A percentile compares a stretch with the other conserved stretches of the same genome.
phyloP scores from a whole-genome alignment of 345 rosid species.

The Aquilaria yunnanensis region DNA sequence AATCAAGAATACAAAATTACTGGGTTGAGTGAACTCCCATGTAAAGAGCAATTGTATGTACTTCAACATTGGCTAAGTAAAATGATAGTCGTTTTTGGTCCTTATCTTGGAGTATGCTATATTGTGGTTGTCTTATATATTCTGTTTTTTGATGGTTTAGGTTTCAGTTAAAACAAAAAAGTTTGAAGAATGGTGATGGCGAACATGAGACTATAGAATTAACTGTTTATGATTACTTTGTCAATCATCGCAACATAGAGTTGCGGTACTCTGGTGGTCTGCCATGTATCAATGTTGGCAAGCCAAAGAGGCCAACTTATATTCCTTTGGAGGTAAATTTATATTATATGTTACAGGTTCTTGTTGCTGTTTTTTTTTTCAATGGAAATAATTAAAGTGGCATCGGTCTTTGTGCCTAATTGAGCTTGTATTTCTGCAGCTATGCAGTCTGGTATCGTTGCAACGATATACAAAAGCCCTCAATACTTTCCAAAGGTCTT shows the following conservation, averaged over 20 bases:
- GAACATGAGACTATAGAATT: constrained; percentile 41
- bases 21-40: constrained; percentile 63
- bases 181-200: constrained; percentile 30
- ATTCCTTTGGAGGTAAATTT: constrained; percentile 67
- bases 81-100: not conserved
- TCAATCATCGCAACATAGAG: constrained; percentile 40
- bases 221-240: constrained; percentile 68
- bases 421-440: constrained; percentile 29
- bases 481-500: constrained; percentile 59
- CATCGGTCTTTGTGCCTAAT: not conserved
- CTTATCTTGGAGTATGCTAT: not conserved
- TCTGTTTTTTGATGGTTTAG: constrained; percentile 29
- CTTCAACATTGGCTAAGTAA: not conserved
- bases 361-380: not conserved
- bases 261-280: constrained; percentile 60
- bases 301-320: constrained; percentile 78
- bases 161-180: constrained; percentile 47
- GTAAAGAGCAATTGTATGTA: constrained; percentile 48
- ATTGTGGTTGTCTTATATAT: not conserved
- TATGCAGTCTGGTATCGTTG: constrained; percentile 64
- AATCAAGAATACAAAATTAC: constrained; percentile 80
- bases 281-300: constrained; percentile 93
- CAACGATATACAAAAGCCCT: constrained; percentile 91
- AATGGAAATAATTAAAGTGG: not conserved
- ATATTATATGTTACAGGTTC: not conserved